phyloP scores from a whole-genome alignment of 2,329 filamentous ascomycete species.

The Tolypocladium ovalisporum region DNA sequence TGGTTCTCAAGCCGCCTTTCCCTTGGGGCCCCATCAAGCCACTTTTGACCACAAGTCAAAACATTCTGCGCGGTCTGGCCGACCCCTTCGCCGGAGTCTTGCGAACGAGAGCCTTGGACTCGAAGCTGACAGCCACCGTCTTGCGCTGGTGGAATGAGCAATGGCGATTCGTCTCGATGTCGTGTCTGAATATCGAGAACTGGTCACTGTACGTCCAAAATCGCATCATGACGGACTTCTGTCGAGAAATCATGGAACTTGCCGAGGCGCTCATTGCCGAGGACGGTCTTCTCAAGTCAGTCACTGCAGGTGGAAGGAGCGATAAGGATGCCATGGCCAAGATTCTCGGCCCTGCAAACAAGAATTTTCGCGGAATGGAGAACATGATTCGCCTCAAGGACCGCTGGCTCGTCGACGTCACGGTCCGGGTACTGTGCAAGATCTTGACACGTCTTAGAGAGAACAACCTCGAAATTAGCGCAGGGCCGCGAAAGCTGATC shows the following conservation, averaged over 20 bases:
- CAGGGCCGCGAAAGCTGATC: slow-evolving; percentile 48
- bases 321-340: slow-evolving; percentile 27
- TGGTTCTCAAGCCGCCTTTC: slow-evolving; percentile 20
- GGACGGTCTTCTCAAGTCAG: slow-evolving; percentile 71
- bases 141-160: slow-evolving; percentile 73
- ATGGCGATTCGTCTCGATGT: slow-evolving; percentile 71
- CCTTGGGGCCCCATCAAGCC: slow-evolving; percentile 49
- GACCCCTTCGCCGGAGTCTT: slow-evolving; percentile 46
- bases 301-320: slow-evolving; percentile 27
- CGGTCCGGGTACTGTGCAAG: slow-evolving; percentile 74
- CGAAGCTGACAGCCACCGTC: slow-evolving; percentile 53
- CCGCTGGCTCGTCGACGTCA: slow-evolving; percentile 69
- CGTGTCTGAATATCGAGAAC: slow-evolving; percentile 70
- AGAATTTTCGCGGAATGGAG: slow-evolving; percentile 56
- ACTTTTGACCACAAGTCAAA: slow-evolving; percentile 44
- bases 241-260: slow-evolving; percentile 89
- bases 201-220: slow-evolving; percentile 76
- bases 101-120: slow-evolving; percentile 42
- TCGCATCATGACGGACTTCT: slow-evolving; percentile 77
- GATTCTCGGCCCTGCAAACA: slow-evolving; percentile 27
- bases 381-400: slow-evolving; percentile 89
- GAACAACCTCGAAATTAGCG: slow-evolving; percentile 59
- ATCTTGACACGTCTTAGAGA: slow-evolving; percentile 73
- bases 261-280: slow-evolving; percentile 77
- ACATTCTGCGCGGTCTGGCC: slow-evolving; percentile 45